Evolutionary conservation across 129 eudicot species (phyloP), one percentile per base, ranked within the genome.

Genomic region (Ambrosia trifida): DNA sequence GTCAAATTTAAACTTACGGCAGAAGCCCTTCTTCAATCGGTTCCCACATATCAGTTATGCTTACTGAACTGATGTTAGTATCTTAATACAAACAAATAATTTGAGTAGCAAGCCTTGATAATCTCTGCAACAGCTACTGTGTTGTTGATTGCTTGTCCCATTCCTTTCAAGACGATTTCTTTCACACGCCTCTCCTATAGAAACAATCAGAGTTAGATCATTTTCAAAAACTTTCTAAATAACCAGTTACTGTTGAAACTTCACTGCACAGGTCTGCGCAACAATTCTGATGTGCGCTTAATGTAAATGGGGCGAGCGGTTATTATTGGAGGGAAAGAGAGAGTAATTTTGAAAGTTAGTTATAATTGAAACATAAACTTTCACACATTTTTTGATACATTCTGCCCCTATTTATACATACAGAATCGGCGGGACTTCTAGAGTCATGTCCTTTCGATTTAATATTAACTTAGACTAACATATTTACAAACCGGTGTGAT

Each of bases 101-200:
- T 44, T 62, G 40, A 73, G 11, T 54, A 66, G 66, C 67, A 56
- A 63, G n/a, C n/a, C n/a, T n/a, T n/a, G n/a, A n/a, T n/a, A n/a
- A n/a, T n/a, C n/a, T n/a, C n/a, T n/a, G n/a, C 82, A 75, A 92
- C 80, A 51, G 96, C 88, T 66, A 92, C 98, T 28, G 98, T 86
- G 83, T 92, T 92, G 89, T 84, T 92, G 69, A 92, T 87, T 63
- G 96, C 98, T 67, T 92, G 98, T 52, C 98, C 96, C 98, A 89
- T 92, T 74, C 89, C 98, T 80, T 89, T 92, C 77, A 92, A 63
- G 64, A 92, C 90, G 67, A 92, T 92, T 83, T 92, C 96, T 76
- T 71, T 87, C 58, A 74, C 90, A 43, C 53, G 86, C 70, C 85
- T 79, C 83, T 92, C 98, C 98, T 92, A 56, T 18, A 68, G 4